Conservation (phyloP, 2,329 filamentous ascomycete genomes). For the Exophiala alcalophila region DNA sequence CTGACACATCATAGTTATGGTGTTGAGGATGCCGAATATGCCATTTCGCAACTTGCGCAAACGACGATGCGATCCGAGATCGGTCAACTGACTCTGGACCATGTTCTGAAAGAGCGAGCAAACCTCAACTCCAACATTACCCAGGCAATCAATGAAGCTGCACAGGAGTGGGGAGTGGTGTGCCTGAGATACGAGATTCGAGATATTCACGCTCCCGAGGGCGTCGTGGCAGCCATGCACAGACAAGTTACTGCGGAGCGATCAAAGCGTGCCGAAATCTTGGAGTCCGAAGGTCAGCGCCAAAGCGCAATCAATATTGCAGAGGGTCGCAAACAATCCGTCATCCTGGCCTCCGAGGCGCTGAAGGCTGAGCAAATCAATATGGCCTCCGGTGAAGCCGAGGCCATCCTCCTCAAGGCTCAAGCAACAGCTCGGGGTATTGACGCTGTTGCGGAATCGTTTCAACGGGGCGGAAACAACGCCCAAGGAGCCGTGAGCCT, state of each 20-base stretch:
- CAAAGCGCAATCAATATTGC: slow-evolving; percentile 99
- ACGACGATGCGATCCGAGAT: slow-evolving; percentile 99
- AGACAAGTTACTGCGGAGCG: slow-evolving; percentile 95
- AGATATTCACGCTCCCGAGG: slow-evolving; percentile 92
- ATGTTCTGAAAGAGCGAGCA: slow-evolving; percentile 94
- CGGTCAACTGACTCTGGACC: slow-evolving; percentile 90
- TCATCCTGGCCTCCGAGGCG: slow-evolving; percentile 93
- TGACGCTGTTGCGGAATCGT: slow-evolving; percentile 75
- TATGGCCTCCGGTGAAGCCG: slow-evolving; percentile 83
- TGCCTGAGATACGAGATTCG: slow-evolving; percentile 97
- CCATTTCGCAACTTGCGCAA: slow-evolving; percentile 95
- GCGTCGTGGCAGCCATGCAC: slow-evolving; percentile 97
- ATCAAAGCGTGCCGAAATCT: slow-evolving; percentile 94
- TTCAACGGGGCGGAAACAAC: slow-evolving; percentile 67
- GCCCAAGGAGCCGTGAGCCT: slow-evolving; percentile 84
- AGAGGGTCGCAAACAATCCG: slow-evolving; percentile 93
- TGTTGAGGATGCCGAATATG: slow-evolving; percentile 97
- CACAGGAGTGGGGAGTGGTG: slow-evolving; percentile 92
- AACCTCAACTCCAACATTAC: slow-evolving; percentile 98
- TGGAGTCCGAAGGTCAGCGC: slow-evolving; percentile 94
- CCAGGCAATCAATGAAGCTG: slow-evolving; percentile 96
- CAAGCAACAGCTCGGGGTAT: slow-evolving; percentile 83
- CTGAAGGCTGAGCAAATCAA: slow-evolving; percentile 90
- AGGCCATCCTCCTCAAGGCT: slow-evolving; percentile 85
- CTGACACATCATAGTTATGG: slow-evolving; percentile 66